These are phyloP conservation scores for Phytophthora sojae DNA, from an alignment of 352 stramenopile genomes.

Conservation along the genomic window DNA sequence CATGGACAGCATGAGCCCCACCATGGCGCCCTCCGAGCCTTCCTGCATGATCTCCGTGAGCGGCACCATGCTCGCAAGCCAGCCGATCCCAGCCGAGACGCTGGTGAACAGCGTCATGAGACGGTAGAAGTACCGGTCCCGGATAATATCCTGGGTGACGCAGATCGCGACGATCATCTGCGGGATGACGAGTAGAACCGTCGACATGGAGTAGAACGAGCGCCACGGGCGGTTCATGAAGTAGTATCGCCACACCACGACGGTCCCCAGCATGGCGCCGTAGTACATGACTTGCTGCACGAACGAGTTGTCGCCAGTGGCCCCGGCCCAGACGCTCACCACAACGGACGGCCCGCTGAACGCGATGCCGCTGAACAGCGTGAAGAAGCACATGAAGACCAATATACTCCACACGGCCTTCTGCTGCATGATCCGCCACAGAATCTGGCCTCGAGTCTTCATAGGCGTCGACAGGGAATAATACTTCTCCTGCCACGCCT, in stretches of 20 bases:
- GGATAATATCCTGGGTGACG: constrained; percentile 33
- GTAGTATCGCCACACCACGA: constrained; percentile 1
- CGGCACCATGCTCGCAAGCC: constrained; percentile 38
- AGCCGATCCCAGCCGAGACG: constrained; percentile 13
- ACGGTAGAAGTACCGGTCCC: constrained; percentile 38
- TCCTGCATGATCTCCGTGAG: constrained; percentile 56
- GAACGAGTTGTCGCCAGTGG: neutral
- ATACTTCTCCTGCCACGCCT: constrained; percentile 43
- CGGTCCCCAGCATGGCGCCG: neutral
- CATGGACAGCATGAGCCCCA: constrained; percentile 46
- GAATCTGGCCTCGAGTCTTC: constrained; percentile 40
- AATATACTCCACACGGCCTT: constrained; percentile 54
- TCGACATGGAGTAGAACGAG: constrained; percentile 31
- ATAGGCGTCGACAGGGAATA: constrained; percentile 46
- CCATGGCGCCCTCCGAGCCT: constrained; percentile 48
- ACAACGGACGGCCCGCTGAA: constrained; percentile 34
- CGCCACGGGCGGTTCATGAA: constrained; percentile 54
- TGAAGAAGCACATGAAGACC: constrained; percentile 49
- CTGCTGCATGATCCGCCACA: constrained; percentile 59
- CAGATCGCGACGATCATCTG: constrained; percentile 25
- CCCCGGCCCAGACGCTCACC: constrained; percentile 32
- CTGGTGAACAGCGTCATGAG: constrained; percentile 18
- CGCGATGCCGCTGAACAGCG: constrained; percentile 36
- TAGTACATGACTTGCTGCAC: constrained; percentile 3
- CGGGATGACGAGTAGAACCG: constrained; percentile 36